Percentiles rank a stretch among this genome's conserved stretches.
Conservation (phyloP, 1,139 yeast species). For the Citeromyces siamensis region DNA sequence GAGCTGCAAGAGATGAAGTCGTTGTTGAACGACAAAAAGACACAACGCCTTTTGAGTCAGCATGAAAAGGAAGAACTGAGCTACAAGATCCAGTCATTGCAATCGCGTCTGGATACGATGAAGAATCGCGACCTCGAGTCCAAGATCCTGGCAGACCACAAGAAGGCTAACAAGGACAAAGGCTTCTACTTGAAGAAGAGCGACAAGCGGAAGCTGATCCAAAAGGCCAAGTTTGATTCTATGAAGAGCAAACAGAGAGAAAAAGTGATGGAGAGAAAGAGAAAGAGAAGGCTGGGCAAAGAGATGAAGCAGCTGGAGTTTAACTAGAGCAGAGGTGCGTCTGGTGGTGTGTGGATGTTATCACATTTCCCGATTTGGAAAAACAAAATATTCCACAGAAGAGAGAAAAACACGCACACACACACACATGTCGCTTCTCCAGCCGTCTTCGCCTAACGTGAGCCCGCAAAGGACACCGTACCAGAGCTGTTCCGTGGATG, state of each 20-base stretch:
- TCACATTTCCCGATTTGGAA: no score
- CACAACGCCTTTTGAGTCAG: slow-evolving; percentile 27
- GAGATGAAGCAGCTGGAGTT: slow-evolving; percentile 77
- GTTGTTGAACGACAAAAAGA: slow-evolving; percentile 44
- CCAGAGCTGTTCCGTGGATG: no score
- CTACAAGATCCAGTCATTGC: slow-evolving; percentile 42
- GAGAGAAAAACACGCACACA: no score
- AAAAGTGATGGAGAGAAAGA: slow-evolving; percentile 82
- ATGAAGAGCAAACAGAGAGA: slow-evolving; percentile 81
- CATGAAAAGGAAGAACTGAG: slow-evolving; percentile 43
- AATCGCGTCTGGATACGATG: slow-evolving; percentile 67
- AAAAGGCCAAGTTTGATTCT: slow-evolving; percentile 76
- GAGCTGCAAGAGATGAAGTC: slow-evolving; percentile 54
- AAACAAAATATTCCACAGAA: no score
- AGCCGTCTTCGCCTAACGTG: no score
- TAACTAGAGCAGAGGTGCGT: slow-evolving; percentile 9
- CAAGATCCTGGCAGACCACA: slow-evolving; percentile 42
- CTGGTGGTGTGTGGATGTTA: no score
- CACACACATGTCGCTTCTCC: no score
- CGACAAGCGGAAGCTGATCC: slow-evolving; percentile 75
- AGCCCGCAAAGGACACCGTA: no score
- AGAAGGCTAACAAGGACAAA: slow-evolving; percentile 30
- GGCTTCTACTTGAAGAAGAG: slow-evolving; percentile 66
- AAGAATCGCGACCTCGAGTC: slow-evolving; percentile 67
- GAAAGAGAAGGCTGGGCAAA: slow-evolving; percentile 87